A percentile compares a stretch with the other conserved stretches of the same genome.
phyloP scores from a whole-genome alignment of 257 asterid species.

The Ehretia macrophylla region DNA sequence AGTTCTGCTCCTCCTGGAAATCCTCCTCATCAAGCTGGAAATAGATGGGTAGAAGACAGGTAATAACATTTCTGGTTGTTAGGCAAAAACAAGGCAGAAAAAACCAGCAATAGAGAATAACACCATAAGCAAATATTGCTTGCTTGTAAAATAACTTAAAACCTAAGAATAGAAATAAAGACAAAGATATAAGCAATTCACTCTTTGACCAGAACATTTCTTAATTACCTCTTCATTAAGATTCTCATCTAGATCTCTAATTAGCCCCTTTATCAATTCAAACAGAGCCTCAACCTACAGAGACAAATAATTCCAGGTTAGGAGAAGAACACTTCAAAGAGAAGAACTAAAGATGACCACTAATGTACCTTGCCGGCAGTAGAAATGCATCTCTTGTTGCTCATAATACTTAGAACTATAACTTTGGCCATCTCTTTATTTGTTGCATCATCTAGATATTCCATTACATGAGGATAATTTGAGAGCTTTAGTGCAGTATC shows the following conservation, averaged over 20 bases:
- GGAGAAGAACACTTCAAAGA: conserved; percentile 17
- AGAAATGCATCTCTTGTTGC: conserved; percentile 65
- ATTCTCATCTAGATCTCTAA: conserved; percentile 61
- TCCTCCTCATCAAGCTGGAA: conserved; percentile 89
- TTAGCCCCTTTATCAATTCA: conserved; percentile 86
- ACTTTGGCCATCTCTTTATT: conserved; percentile 95
- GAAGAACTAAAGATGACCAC: conserved; percentile 10
- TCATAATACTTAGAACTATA: conserved; percentile 79
- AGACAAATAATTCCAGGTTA: conserved; percentile 30
- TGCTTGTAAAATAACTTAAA: neutral
- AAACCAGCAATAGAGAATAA: neutral
- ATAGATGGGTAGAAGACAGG: conserved; percentile 9
- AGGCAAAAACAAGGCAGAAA: no score
- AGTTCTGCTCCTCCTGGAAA: conserved; percentile 91
- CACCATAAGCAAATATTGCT: neutral
- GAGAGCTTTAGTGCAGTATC: conserved; percentile 90
- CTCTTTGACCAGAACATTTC: neutral
- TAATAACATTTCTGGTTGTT: neutral
- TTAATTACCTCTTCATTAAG: conserved; percentile 69
- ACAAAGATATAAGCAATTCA: conserved; percentile 10
- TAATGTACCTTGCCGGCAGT: conserved; percentile 79
- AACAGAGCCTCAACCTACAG: conserved; percentile 81
- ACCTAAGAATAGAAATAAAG: neutral
- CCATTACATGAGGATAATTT: conserved; percentile 85
- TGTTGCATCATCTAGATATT: conserved; percentile 69